These are phyloP conservation scores for Cucumis melo DNA, from an alignment of 306 rosid genomes.

Conservation along the genomic window DNA sequence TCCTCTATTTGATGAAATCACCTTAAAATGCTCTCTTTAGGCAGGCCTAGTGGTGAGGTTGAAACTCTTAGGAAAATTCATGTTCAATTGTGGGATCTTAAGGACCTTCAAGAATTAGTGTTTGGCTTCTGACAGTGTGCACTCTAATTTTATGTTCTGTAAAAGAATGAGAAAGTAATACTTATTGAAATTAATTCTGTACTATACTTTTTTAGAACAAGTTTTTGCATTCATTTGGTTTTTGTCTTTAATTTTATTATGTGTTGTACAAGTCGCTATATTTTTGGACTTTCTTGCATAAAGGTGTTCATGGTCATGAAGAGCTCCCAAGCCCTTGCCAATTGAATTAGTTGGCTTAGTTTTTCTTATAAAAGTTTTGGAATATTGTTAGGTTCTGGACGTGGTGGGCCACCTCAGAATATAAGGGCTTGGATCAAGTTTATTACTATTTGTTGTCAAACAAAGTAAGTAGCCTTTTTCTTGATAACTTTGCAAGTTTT, in stretches of 20 bases:
- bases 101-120: background rate
- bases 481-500: background rate
- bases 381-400: slow-evolving; percentile 40
- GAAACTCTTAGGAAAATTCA: background rate
- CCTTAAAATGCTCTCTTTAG: background rate
- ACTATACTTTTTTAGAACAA: background rate
- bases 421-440: slow-evolving; percentile 64
- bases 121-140: background rate
- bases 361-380: background rate
- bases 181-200: background rate
- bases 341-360: background rate
- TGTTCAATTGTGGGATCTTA: background rate
- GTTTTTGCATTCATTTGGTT: background rate
- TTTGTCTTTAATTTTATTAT: background rate
- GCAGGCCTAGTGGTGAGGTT: too few relatives aligned
- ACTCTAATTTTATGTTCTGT: background rate
- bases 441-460: slow-evolving; percentile 43
- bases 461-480: slow-evolving; percentile 30
- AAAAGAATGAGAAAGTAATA: background rate
- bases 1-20: background rate
- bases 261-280: background rate
- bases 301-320: background rate
- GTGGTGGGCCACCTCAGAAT: slow-evolving; percentile 59
- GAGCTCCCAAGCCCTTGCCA: background rate
- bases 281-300: background rate